A percentile compares a stretch with the other conserved stretches of the same genome.
Conservation (phyloP, 1,284 basidiomycete species). For the Puccinia coronata region DNA sequence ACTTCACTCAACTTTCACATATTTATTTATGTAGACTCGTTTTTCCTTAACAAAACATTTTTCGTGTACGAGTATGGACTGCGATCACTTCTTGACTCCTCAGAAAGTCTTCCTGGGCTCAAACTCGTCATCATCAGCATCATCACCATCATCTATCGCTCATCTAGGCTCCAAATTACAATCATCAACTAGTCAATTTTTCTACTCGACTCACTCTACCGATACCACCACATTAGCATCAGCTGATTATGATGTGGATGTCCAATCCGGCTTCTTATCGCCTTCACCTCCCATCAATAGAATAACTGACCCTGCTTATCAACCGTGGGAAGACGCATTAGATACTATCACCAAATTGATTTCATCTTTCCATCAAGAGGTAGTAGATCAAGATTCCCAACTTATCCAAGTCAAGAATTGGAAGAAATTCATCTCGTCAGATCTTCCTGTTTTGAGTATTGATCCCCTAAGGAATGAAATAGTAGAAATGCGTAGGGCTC, state of each 20-base stretch:
- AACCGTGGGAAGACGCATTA: conserved; percentile 67
- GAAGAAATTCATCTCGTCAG: not conserved
- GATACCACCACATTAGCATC: conserved; percentile 66
- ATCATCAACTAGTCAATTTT: conserved; percentile 4
- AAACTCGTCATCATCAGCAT: not conserved
- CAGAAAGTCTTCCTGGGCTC: conserved; percentile 20
- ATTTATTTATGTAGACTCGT: too few species aligned
- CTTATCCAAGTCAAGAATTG: not conserved
- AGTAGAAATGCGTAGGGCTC: conserved; percentile 71
- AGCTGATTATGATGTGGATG: conserved; percentile 93
- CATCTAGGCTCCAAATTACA: too few species aligned
- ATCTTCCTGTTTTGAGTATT: conserved; percentile 51
- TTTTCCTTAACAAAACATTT: too few species aligned
- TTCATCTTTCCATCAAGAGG: too few species aligned
- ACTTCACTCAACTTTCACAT: too few species aligned
- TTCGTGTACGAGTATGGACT: too few species aligned
- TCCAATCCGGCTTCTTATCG: conserved; percentile 87
- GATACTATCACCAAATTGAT: conserved; percentile 5
- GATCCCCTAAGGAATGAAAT: conserved; percentile 19
- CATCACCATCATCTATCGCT: not conserved
- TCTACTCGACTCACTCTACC: not conserved
- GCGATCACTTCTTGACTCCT: conserved; percentile 17
- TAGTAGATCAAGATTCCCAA: conserved; percentile 62
- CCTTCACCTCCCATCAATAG: conserved; percentile 71
- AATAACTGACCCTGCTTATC: conserved; percentile 65